Evolutionary conservation across 2,329 filamentous ascomycete species (phyloP).

Genomic region (Boeremia exigua): DNA sequence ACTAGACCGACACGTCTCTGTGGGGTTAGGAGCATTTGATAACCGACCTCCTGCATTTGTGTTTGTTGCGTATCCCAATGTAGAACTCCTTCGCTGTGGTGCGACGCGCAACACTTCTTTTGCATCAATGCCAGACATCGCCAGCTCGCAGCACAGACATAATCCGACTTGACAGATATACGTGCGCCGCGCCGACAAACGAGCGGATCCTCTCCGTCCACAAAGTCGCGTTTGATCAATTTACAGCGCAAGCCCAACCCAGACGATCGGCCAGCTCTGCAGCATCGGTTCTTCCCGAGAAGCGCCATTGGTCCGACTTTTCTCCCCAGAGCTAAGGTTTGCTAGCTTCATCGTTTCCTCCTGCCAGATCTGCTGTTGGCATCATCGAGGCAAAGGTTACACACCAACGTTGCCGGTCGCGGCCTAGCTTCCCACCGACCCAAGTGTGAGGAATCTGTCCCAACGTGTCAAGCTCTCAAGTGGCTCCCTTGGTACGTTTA

Average conservation of each 20-base stretch:
- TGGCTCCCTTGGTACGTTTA: slow-evolving; percentile 27
- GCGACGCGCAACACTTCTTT: slow-evolving; percentile 6
- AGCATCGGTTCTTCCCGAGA: slow-evolving; percentile 7
- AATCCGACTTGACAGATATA: not conserved
- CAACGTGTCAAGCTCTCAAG: slow-evolving; percentile 6
- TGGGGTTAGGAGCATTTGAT: slow-evolving; percentile 2
- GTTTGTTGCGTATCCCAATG: slow-evolving; percentile 4
- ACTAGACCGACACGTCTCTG: not conserved
- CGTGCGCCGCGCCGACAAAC: slow-evolving; percentile 2
- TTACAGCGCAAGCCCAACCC: not conserved
- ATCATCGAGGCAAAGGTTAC: slow-evolving; percentile 14
- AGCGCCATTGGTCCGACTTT: slow-evolving; percentile 5
- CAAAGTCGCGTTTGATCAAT: not conserved
- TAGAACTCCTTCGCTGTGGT: slow-evolving; percentile 9
- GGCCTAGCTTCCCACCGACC: slow-evolving; percentile 11
- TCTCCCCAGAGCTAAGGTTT: slow-evolving; percentile 1
- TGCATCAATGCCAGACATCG: slow-evolving; percentile 11
- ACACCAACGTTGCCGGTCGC: slow-evolving; percentile 7
- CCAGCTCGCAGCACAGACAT: slow-evolving; percentile 7
- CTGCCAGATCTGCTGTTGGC: slow-evolving; percentile 10
- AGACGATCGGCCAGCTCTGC: not conserved
- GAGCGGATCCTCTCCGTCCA: slow-evolving; percentile 2
- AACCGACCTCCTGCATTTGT: slow-evolving; percentile 7
- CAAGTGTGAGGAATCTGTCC: not conserved
- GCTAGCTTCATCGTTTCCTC: slow-evolving; percentile 10